Percentiles rank a stretch among this genome's conserved stretches.
Conservation (phyloP, 352 stramenopile genomes). For the Phytophthora pseudosyringae region DNA sequence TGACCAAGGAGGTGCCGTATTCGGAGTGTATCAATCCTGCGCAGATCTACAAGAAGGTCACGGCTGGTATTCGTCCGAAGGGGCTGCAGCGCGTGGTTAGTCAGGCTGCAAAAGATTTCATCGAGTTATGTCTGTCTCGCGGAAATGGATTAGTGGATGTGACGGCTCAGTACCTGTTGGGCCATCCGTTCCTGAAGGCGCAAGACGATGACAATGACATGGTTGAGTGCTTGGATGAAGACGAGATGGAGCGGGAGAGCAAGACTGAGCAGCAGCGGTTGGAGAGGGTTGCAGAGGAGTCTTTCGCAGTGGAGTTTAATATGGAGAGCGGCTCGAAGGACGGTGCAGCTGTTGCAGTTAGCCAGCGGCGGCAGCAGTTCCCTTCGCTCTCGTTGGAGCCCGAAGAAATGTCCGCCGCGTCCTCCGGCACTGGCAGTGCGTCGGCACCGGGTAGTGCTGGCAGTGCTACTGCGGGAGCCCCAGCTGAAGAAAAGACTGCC, state of each 20-base stretch:
- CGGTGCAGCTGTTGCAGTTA: slow-evolving; percentile 27
- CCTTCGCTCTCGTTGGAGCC: slow-evolving; percentile 62
- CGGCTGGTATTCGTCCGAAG: slow-evolving; percentile 77
- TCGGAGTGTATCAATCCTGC: slow-evolving; percentile 94
- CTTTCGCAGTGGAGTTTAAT: slow-evolving; percentile 72
- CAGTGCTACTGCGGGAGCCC: slow-evolving; percentile 19
- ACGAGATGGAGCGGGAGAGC: slow-evolving; percentile 63
- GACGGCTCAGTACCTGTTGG: slow-evolving; percentile 78
- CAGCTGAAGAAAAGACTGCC: slow-evolving; percentile 59
- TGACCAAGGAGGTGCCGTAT: slow-evolving; percentile 99
- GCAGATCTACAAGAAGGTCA: slow-evolving; percentile 94
- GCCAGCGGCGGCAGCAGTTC: slow-evolving; percentile 57
- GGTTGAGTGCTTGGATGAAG: slow-evolving; percentile 74
- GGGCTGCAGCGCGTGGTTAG: slow-evolving; percentile 78
- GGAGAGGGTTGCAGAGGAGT: slow-evolving; percentile 63
- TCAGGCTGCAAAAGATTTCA: slow-evolving; percentile 79
- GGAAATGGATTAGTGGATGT: slow-evolving; percentile 85
- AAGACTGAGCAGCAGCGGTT: slow-evolving; percentile 57
- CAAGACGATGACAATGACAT: slow-evolving; percentile 84
- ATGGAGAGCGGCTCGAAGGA: slow-evolving; percentile 80
- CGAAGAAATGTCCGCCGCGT: slow-evolving; percentile 53
- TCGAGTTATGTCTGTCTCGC: slow-evolving; percentile 82
- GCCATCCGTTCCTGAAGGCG: slow-evolving; percentile 79
- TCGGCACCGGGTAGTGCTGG: slow-evolving; percentile 21
- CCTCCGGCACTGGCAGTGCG: slow-evolving; percentile 23